Evolutionary conservation across 2,329 filamentous ascomycete species (phyloP).

Genomic region (Tolypocladium endophyticum): DNA sequence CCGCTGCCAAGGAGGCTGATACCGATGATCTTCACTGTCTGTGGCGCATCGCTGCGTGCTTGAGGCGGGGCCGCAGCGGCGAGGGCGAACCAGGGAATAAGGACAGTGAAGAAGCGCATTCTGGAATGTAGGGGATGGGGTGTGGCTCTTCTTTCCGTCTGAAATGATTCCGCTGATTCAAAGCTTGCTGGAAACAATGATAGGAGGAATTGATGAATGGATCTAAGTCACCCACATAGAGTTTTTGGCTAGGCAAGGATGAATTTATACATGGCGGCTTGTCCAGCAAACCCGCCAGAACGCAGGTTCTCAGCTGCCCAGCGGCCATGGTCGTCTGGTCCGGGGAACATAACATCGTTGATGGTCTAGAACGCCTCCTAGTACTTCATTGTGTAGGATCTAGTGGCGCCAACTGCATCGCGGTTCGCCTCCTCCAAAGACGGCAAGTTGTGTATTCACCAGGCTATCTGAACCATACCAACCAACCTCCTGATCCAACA

Average conservation of each 20-base stretch:
- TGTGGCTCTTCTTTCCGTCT: not conserved
- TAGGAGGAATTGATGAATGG: not conserved
- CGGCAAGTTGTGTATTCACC: not conserved
- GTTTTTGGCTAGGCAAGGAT: not conserved
- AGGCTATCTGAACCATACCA: not conserved
- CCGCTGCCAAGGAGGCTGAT: slow-evolving; percentile 13
- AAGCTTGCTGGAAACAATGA: not conserved
- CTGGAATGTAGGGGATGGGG: not conserved
- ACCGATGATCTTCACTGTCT: slow-evolving; percentile 9
- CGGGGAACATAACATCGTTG: not conserved
- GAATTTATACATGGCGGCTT: not conserved
- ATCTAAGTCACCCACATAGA: not conserved
- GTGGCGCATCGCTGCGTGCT: not conserved
- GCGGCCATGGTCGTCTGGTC: too few relatives aligned
- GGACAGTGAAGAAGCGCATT: slow-evolving; percentile 1
- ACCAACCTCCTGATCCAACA: not conserved
- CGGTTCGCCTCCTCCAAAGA: not conserved
- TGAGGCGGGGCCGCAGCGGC: slow-evolving; percentile 1
- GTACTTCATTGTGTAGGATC: too few relatives aligned
- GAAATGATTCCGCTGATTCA: not conserved
- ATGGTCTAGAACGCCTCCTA: not conserved
- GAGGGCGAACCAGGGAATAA: slow-evolving; percentile 2
- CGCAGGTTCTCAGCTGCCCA: not conserved
- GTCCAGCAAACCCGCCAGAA: not conserved
- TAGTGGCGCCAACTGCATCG: not conserved